Base-by-base conservation (phyloP, 2,329 filamentous ascomycete genomes). In the Venturia nashicola region DNA sequence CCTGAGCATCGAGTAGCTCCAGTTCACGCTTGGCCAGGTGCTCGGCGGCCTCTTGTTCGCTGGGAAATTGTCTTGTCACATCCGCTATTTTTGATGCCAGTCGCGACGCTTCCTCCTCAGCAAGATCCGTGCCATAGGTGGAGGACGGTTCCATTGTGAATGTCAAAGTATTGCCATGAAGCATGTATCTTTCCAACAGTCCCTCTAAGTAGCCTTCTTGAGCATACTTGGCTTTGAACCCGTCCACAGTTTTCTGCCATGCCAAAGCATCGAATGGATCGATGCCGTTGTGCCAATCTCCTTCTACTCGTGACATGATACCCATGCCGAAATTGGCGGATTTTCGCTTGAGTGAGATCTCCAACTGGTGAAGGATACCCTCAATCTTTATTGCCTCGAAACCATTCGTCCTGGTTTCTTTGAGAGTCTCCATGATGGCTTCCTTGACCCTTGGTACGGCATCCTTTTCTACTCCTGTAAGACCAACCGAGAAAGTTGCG, bases 281-380 rank as follows among this genome's bases (percentile, higher is more conserved):
- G 3, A 91, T 86, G 5, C 93, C 94, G 65, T 94, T 95, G 76
- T 99, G 97, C 94, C 94, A 99, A 65, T 89, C 87, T 1, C 91
- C 88, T 72, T 96, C 90, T 8, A 97, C 81, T 51, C 93, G 86
- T 69, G 96, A 90, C 75, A 99, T 85, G 62, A 97, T 83, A 20
- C 87, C 87, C 81, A 97, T 90, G 16, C 94, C 94, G 72, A 99
- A 99, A 70, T 89, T 91, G 63, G 94, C 90, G 0, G 91, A 97
- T 80, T 97, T 97, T 78, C 99, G 91, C 77, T 97, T 97, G 60
- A 97, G 78, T 0, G 87, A 83, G n/a, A 99, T 82, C 73, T 99
- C 94, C 4, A 97, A 78, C 74, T 97, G 93, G 74, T 99, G 94
- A 63, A 99, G 81, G 67, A 95, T 89, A 2, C 94, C 94, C 67